Percentiles rank a stretch among this genome's conserved stretches.
These are phyloP conservation scores for sorghum (Sorghum bicolor) DNA, from an alignment of 176 grass and related monocot species.

Conservation along the genomic window Sorghum_bicolor_NCBIv3 NC_012875.2:45811001-45811500, in stretches of 20 bases:
- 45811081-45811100: not conserved
- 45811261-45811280: slow-evolving; percentile 17
- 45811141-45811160: not conserved
- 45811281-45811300: not conserved
- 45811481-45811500: slow-evolving; percentile 44
- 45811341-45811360: not conserved
- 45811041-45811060: slow-evolving; percentile 74
- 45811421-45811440: slow-evolving; percentile 46
- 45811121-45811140: not conserved
- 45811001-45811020: slow-evolving; percentile 77
- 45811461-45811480: slow-evolving; percentile 45
- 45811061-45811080: not conserved
- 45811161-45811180: not conserved
- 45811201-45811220: slow-evolving; percentile 67
- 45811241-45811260: slow-evolving; percentile 50
- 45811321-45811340: slow-evolving; percentile 40
- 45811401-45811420: slow-evolving; percentile 18
- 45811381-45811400: not conserved
- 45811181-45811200: slow-evolving; percentile 55
- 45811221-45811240: slow-evolving; percentile 55
- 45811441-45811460: slow-evolving; percentile 51
- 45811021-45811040: slow-evolving; percentile 75
- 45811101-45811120: not conserved
- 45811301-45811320: slow-evolving; percentile 28
- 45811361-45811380: not conserved